Evolutionary conservation across 2,329 filamentous ascomycete genomes (phyloP).

Genomic region (Zymoseptoria crescenta): DNA sequence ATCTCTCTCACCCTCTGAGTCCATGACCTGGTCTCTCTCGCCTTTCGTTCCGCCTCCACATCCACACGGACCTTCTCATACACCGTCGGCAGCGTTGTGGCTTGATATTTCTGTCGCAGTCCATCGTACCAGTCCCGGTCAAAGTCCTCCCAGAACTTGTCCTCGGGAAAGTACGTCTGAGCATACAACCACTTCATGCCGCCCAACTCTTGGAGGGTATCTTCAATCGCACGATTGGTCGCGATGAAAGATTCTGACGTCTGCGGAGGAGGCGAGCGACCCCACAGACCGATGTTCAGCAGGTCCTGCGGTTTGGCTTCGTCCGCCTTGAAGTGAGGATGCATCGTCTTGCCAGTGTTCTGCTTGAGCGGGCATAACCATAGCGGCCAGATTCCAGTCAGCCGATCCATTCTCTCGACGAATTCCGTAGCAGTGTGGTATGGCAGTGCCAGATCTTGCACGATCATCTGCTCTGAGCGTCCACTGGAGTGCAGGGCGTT

Average conservation of each 20-base stretch:
- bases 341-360: constrained; percentile 23
- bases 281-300: constrained; percentile 60
- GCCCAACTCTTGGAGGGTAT: constrained; percentile 49
- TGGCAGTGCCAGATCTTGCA: constrained; percentile 54
- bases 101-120: constrained; percentile 52
- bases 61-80: constrained; percentile 59
- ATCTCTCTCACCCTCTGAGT: constrained; percentile 31
- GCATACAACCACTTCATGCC: constrained; percentile 66
- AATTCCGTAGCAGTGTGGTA: constrained; percentile 37
- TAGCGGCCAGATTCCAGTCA: constrained; percentile 39
- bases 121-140: constrained; percentile 52
- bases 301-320: constrained; percentile 27
- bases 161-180: constrained; percentile 59
- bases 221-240: constrained; percentile 54
- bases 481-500: constrained; percentile 56
- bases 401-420: constrained; percentile 35
- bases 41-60: constrained; percentile 22
- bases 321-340: constrained; percentile 24
- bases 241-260: constrained; percentile 42
- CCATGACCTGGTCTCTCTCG: constrained; percentile 45
- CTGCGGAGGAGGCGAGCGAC: constrained; percentile 33
- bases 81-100: constrained; percentile 53
- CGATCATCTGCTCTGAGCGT: constrained; percentile 52
- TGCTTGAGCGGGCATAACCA: constrained; percentile 42
- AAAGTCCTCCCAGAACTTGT: constrained; percentile 62